Evolutionary conservation across 352 stramenopile genomes (phyloP).

Genomic region (Phytophthora pistaciae): DNA sequence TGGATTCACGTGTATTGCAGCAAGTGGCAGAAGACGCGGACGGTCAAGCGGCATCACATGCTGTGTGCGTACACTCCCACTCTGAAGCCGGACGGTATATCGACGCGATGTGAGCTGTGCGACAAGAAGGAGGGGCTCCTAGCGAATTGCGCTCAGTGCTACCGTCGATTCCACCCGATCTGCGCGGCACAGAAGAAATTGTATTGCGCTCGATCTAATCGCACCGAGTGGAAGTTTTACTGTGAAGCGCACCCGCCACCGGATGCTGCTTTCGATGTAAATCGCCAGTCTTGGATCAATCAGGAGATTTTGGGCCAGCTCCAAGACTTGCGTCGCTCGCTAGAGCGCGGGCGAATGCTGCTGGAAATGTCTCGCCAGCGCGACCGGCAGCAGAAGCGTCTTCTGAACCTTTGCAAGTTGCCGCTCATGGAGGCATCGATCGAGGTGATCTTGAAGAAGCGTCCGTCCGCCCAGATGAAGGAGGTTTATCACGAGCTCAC

Average conservation of each 20-base stretch:
- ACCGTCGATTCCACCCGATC: conserved; percentile 78
- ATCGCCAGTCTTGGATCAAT: conserved; percentile 82
- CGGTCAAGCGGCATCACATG: conserved; percentile 72
- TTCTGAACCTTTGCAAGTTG: conserved; percentile 69
- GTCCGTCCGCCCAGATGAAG: conserved; percentile 74
- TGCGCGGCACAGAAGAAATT: conserved; percentile 76
- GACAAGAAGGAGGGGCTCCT: conserved; percentile 56
- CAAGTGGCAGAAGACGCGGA: conserved; percentile 80
- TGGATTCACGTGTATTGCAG: conserved; percentile 86
- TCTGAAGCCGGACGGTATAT: conserved; percentile 28
- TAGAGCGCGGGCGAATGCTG: conserved; percentile 87
- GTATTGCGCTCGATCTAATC: conserved; percentile 67
- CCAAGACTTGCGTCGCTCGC: conserved; percentile 75
- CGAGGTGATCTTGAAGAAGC: conserved; percentile 83
- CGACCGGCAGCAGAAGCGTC: conserved; percentile 85
- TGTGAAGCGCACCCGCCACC: conserved; percentile 73
- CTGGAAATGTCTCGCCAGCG: conserved; percentile 87
- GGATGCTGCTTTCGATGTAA: conserved; percentile 75
- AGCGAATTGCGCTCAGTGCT: conserved; percentile 62
- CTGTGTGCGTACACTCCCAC: conserved; percentile 54
- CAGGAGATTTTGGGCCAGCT: conserved; percentile 78
- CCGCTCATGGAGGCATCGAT: conserved; percentile 74
- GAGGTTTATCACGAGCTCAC: conserved; percentile 72
- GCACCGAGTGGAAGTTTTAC: conserved; percentile 81
- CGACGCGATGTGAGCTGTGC: conserved; percentile 70